Conservation (phyloP, 345 rosid genomes). For the Sonneratia caseolaris region DNA sequence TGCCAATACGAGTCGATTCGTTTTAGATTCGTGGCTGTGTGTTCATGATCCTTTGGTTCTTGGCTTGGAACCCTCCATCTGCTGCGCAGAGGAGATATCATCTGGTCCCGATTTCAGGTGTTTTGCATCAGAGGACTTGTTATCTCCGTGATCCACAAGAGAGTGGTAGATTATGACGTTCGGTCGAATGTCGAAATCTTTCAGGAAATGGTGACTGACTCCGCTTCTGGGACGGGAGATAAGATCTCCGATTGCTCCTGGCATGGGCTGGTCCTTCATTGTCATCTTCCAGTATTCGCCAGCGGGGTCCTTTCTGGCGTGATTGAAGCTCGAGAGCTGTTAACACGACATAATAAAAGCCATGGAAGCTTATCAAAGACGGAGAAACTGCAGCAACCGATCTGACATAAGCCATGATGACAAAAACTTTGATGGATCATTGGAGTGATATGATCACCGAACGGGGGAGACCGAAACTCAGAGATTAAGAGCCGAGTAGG, state of each 20-base stretch:
- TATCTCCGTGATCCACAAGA: conserved; percentile 3
- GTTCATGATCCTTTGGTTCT: neutral
- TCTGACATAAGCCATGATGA: neutral
- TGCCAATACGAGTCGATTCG: neutral
- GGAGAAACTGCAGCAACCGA: neutral
- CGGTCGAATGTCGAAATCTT: conserved; percentile 23
- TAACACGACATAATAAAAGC: neutral
- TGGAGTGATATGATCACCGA: no score
- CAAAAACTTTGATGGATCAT: no score
- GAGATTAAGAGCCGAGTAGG: neutral
- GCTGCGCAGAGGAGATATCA: no score
- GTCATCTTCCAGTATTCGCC: conserved; percentile 47
- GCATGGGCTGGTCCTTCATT: conserved; percentile 52
- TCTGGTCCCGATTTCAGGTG: neutral
- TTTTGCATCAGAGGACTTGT: neutral
- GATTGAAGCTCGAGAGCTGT: conserved; percentile 15
- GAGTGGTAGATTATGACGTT: conserved; percentile 28
- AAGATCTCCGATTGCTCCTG: conserved; percentile 38
- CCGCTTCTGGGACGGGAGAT: neutral
- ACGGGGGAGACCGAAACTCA: neutral
- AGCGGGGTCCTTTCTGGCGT: conserved; percentile 39
- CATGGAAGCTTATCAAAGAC: neutral
- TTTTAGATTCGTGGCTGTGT: neutral
- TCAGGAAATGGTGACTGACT: conserved; percentile 6
- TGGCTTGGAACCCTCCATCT: neutral